Base-by-base conservation (phyloP, 306 rosid genomes). In the Gastrolobium villosum region DNA sequence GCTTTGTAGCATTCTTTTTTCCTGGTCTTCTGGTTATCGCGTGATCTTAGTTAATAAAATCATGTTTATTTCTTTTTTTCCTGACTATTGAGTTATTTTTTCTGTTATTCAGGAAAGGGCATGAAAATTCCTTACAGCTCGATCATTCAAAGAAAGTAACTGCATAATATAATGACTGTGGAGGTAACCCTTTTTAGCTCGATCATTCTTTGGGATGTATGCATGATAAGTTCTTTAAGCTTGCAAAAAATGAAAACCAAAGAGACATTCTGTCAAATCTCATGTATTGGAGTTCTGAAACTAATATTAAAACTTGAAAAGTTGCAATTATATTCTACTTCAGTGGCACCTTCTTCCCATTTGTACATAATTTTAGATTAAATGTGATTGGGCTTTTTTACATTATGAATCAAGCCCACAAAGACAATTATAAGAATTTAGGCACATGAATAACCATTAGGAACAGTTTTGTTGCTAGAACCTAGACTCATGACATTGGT, bases 61-160 rank as follows among this genome's bases (percentile, higher is more conserved):
- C 43, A 32, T 45, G 77, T 40, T 46, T 13, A 43, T 45, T 7
- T 13, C 10, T 50, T 41, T 53, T 4, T 0, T 28, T 72, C 43
- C 72, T 61, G 77, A 67, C 55, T 73, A 6, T 7, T 7, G n/a
- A 57, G 41, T 48, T 30, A 5, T 31, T 40, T 53, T 48, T 80
- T 80, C 11, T 83, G 72, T 32, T 55, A 32, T 84, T 68, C 85
- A 90, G 97, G 87, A 75, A 85, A 72, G 61, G 72, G 63, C 60
- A 34, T 31, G 78, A 81, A 46, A 78, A 54, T 6, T 60, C 81
- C 64, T 15, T 65, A 45, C 79, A 31, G 46, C 67, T 35, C 65
- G 85, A 80, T 78, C 72, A 14, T 34, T 71, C 79, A 67, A 83
- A 83, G 81, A 74, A 83, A 49, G 78, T 78, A 72, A 82, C 77